These are phyloP conservation scores for Leccinellum rugosiceps DNA, from an alignment of 768 basidiomycete genomes.

Conservation along the genomic window DNA sequence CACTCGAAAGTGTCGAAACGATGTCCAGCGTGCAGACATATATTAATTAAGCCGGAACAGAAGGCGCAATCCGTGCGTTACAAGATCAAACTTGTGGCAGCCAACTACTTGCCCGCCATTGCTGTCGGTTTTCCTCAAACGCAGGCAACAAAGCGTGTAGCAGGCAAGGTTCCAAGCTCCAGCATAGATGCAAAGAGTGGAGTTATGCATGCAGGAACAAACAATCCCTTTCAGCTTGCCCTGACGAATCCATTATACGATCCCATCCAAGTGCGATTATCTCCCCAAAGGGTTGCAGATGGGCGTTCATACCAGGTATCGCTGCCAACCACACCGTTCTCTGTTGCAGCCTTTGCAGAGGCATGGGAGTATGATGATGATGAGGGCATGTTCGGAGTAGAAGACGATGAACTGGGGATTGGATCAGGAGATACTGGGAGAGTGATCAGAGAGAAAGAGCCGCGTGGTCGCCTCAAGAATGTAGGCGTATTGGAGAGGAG, in stretches of 20 bases:
- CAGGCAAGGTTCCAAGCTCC: constrained; percentile 34
- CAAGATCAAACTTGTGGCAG: constrained; percentile 97
- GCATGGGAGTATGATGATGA: constrained; percentile 99
- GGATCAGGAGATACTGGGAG: constrained; percentile 32
- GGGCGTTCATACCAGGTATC: constrained; percentile 63
- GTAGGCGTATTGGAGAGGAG: constrained; percentile 85
- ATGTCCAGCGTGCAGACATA: constrained; percentile 91
- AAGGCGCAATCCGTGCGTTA: constrained; percentile 92
- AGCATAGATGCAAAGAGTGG: constrained; percentile 37
- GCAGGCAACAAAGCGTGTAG: constrained; percentile 36
- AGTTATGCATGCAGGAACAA: constrained; percentile 66
- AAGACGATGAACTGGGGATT: constrained; percentile 38
- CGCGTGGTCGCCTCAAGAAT: constrained; percentile 48
- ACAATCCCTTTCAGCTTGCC: constrained; percentile 85
- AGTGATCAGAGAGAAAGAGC: constrained; percentile 44
- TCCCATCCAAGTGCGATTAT: constrained; percentile 87
- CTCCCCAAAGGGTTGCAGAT: constrained; percentile 59
- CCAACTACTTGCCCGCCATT: constrained; percentile 90
- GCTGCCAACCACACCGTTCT: constrained; percentile 73
- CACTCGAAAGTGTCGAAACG: constrained; percentile 95
- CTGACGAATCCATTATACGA: constrained; percentile 96
- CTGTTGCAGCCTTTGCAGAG: constrained; percentile 88
- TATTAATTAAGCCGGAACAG: constrained; percentile 97
- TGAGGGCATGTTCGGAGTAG: constrained; percentile 69
- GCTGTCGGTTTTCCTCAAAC: constrained; percentile 65